Evolutionary conservation across 2,329 filamentous ascomycete genomes (phyloP).

Genomic region (Lachnellula cervina): DNA sequence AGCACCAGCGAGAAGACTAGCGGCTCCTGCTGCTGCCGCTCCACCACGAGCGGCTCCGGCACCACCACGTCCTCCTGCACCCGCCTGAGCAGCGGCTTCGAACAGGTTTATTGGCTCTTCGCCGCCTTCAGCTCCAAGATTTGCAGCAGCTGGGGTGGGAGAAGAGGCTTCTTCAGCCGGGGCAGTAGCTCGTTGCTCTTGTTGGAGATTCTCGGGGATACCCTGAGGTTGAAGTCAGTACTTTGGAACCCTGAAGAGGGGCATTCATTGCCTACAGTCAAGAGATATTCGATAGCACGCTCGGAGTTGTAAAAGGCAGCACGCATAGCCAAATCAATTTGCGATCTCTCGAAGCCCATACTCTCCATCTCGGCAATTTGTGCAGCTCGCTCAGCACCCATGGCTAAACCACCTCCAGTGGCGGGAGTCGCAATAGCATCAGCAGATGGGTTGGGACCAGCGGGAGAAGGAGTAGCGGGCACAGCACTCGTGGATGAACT

Average conservation of each 20-base stretch:
- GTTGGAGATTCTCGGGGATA: conserved; percentile 79
- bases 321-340: conserved; percentile 91
- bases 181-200: conserved; percentile 55
- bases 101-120: conserved; percentile 81
- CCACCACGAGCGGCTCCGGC: conserved; percentile 42
- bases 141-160: conserved; percentile 40
- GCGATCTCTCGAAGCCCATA: conserved; percentile 87
- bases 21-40: conserved; percentile 57
- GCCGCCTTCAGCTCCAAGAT: conserved; percentile 48
- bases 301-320: conserved; percentile 97
- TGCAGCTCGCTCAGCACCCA: conserved; percentile 75
- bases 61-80: conserved; percentile 39
- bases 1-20: conserved; percentile 44
- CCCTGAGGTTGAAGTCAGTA: conserved; percentile 50
- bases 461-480: conserved; percentile 44
- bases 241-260: neutral
- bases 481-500: conserved; percentile 44
- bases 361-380: conserved; percentile 91
- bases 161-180: conserved; percentile 37
- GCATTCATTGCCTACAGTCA: conserved; percentile 60
- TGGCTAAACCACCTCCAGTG: conserved; percentile 70
- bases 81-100: conserved; percentile 74
- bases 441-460: conserved; percentile 45
- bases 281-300: conserved; percentile 90
- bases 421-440: conserved; percentile 41